Evolutionary conservation across 192 early-diverging fungal species (phyloP), one percentile per base, ranked within the genome.

Genomic region (Coemansia sp.): DNA sequence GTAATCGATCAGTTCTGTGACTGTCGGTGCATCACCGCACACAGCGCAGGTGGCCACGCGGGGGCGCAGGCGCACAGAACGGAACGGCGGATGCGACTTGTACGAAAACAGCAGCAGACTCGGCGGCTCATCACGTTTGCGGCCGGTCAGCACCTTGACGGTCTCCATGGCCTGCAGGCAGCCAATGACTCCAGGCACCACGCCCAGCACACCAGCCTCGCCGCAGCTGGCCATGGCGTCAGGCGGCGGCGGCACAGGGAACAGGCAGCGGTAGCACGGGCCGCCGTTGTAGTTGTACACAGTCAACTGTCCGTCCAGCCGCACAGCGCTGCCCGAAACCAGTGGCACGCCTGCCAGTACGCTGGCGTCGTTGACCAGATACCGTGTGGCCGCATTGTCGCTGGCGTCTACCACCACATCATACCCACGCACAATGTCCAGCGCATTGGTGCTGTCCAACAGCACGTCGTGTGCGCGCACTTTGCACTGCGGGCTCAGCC

Each of bases 221-320:
- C 85, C 84, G 79, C 97, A 98, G 72, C 91, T 95, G 28, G 88
- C 86, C 28, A 97, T 89, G 6, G 92, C 85, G 54, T 91, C 92
- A 3, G 91, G 75, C 19, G 95, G 94, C 15, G 97, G 97, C 17
- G 97, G 97, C 31, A 69, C 87, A 0, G 97, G 95, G 69, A 94
- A 95, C 61, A 98, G 75, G 71, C 97, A 98, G 37, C 97, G 88
- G 72, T 96, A 98, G 78, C 97, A 98, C 12, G 97, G 97, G 14
- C 95, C 93, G 28, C 85, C 86, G 25, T 87, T 72, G 70, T 96
- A 84, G 71, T 98, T 93, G 74, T 96, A 97, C n/a, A 95, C 85
- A 0, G 95, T 94, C 50, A 98, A 83, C 86, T 98, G 96, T 10
- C 97, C 97, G 57, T 98, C 97, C 64, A 94, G 84, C 38, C 91